phyloP scores from a whole-genome alignment of 345 rosid species.

The Euphorbia pulcherrima region DNA sequence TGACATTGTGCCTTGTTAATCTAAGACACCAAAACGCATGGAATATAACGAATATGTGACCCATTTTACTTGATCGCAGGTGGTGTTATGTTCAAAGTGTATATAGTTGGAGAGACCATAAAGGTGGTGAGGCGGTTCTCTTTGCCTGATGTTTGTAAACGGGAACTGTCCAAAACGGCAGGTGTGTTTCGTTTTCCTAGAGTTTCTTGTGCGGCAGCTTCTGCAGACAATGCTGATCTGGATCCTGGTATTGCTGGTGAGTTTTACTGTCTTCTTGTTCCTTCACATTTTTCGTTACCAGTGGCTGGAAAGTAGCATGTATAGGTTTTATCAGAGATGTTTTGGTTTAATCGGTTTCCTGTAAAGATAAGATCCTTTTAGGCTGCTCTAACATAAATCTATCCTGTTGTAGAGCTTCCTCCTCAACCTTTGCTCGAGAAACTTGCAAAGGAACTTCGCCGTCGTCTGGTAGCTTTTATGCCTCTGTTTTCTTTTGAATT shows the following conservation, averaged over 20 bases:
- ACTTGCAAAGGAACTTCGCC: slow-evolving; percentile 69
- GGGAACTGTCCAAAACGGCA: slow-evolving; percentile 44
- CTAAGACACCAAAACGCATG: background rate
- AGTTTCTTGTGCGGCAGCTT: slow-evolving; percentile 67
- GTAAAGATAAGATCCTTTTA: background rate
- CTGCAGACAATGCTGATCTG: slow-evolving; percentile 64
- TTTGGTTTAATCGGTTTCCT: background rate
- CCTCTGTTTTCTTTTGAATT: background rate
- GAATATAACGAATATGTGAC: background rate
- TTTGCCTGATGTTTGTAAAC: slow-evolving; percentile 69
- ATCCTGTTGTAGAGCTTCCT: slow-evolving; percentile 61
- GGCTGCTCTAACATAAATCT: slow-evolving; percentile 6
- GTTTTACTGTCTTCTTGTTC: background rate
- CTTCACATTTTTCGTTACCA: background rate
- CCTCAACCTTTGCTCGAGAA: slow-evolving; percentile 70
- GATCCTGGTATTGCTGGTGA: slow-evolving; percentile 60
- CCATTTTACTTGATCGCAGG: slow-evolving; percentile 37
- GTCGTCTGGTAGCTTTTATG: slow-evolving; percentile 43
- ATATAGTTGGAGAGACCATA: slow-evolving; percentile 78
- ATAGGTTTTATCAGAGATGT: background rate
- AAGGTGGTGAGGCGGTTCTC: slow-evolving; percentile 80
- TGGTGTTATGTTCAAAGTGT: slow-evolving; percentile 73
- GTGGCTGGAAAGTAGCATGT: slow-evolving; percentile 1
- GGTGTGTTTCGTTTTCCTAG: slow-evolving; percentile 61
- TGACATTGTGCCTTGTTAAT: background rate